Conservation (phyloP, 345 rosid species). For the Brassica napus region DNA sequence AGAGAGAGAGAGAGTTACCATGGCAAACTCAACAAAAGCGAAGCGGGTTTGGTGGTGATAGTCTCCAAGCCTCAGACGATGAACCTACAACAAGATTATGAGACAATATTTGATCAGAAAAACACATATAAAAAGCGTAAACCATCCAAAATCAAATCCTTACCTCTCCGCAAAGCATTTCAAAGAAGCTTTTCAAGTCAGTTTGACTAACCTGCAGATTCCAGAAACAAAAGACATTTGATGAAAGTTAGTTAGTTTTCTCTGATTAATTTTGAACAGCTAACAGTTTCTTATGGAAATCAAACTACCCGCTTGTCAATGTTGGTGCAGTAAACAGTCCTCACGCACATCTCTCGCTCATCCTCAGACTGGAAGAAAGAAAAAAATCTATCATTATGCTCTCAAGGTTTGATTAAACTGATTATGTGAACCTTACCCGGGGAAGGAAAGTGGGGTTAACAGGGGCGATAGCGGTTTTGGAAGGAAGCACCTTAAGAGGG, state of each 20-base stretch:
- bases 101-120: neutral
- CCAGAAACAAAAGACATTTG: constrained; percentile 12
- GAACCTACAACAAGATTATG: constrained; percentile 52
- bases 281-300: constrained; percentile 7
- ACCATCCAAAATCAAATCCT: constrained; percentile 14
- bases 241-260: neutral
- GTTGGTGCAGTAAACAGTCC: constrained; percentile 97
- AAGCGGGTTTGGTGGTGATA: constrained; percentile 88
- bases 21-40: constrained; percentile 87
- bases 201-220: constrained; percentile 72
- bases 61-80: constrained; percentile 94
- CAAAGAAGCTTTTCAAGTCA: constrained; percentile 82
- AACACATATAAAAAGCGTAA: neutral
- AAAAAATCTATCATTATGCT: neutral
- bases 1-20: constrained; percentile 46
- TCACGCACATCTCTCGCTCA: constrained; percentile 97
- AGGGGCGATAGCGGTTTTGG: constrained; percentile 99
- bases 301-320: constrained; percentile 80
- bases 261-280: neutral
- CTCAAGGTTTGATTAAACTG: neutral
- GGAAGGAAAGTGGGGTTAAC: constrained; percentile 99
- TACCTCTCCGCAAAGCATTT: constrained; percentile 91
- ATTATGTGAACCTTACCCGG: constrained; percentile 53
- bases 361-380: constrained; percentile 73
- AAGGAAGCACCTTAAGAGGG: constrained; percentile 94